Evolutionary conservation across 2,329 filamentous ascomycete genomes (phyloP), one percentile per base, ranked within the genome.

Genomic region (Didymella glomerata): DNA sequence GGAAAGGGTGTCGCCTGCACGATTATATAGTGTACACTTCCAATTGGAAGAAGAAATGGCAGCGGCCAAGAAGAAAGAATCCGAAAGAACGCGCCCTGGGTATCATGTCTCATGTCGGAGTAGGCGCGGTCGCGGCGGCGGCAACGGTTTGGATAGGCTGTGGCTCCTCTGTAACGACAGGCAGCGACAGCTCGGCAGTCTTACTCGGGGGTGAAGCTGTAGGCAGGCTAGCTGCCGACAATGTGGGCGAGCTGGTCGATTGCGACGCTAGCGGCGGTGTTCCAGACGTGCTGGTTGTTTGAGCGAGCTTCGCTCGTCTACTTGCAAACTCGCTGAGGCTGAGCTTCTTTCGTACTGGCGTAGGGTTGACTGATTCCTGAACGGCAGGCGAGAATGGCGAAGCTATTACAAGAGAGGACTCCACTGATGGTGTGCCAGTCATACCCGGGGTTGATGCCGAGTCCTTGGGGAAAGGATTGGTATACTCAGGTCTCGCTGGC

Each of bases 301-400:
- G 72, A 6, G 71, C 71, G 44, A 75, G 61, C 53, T 77, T 77
- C 56, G 79, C 80, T 54, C 71, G 78, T 48, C 80, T 74, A 49
- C 77, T 80, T 5, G 80, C 82, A 58, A 82, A 83, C 52, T 83
- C 81, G 62, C 80, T 82, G n/a, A 83, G 64, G 61, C 80, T 83
- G 57, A 83, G 73, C 72, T 83, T 83, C 73, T 83, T 83, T 58
- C 78, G 77, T 24, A 75, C 73, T 25, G 78, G 80, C 38, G 70
- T 73, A 22, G 79, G 76, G 20, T 72, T 75, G n/a, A 81, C 70
- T 10, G 79, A 75, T 45, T 74, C 76, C n/a, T 73, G 74, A 25
- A 81, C 77, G 10, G 77, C 75, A 38, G 76, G 73, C 10, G 77
- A 77, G 57, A 77, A 74, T 11, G 71, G 70, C 30, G 74, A 76